Evolutionary conservation across 2,329 filamentous ascomycete species (phyloP).

Genomic region (Paecilomyces sp.): DNA sequence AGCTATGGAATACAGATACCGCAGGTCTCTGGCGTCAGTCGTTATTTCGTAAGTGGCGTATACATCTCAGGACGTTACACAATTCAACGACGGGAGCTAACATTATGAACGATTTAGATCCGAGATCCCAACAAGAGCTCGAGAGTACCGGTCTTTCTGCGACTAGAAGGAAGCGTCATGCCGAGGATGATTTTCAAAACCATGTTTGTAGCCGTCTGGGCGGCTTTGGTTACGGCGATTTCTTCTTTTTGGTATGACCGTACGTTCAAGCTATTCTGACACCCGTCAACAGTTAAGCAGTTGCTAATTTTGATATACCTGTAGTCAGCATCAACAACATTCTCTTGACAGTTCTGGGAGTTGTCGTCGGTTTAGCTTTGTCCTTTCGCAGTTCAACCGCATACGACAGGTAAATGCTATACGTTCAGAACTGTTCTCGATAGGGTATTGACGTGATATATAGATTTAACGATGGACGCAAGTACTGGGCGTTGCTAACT

Average conservation of each 20-base stretch:
- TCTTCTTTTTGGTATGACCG: slow-evolving; percentile 37
- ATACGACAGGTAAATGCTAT: slow-evolving; percentile 54
- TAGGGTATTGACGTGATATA: background rate
- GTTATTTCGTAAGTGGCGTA: slow-evolving; percentile 50
- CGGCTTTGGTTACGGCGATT: slow-evolving; percentile 57
- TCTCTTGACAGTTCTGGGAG: slow-evolving; percentile 69
- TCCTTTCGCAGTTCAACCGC: slow-evolving; percentile 72
- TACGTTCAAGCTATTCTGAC: slow-evolving; percentile 11
- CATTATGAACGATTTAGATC: slow-evolving; percentile 12
- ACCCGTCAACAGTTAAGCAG: background rate
- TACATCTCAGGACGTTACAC: background rate
- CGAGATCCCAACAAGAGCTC: slow-evolving; percentile 66
- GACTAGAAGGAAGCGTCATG: slow-evolving; percentile 67
- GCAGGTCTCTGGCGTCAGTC: slow-evolving; percentile 44
- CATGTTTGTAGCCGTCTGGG: slow-evolving; percentile 55
- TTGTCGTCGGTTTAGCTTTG: slow-evolving; percentile 71
- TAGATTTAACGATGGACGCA: slow-evolving; percentile 55
- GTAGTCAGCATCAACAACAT: slow-evolving; percentile 56
- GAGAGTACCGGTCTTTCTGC: slow-evolving; percentile 70
- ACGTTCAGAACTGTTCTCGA: background rate
- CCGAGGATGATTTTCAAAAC: slow-evolving; percentile 69
- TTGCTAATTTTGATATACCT: slow-evolving; percentile 4
- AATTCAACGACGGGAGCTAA: background rate
- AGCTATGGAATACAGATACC: background rate
- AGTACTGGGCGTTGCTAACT: slow-evolving; percentile 54